These are phyloP conservation scores for Cladosporium colombiae DNA, from an alignment of 2,329 filamentous ascomycete genomes.

Conservation along the genomic window DNA sequence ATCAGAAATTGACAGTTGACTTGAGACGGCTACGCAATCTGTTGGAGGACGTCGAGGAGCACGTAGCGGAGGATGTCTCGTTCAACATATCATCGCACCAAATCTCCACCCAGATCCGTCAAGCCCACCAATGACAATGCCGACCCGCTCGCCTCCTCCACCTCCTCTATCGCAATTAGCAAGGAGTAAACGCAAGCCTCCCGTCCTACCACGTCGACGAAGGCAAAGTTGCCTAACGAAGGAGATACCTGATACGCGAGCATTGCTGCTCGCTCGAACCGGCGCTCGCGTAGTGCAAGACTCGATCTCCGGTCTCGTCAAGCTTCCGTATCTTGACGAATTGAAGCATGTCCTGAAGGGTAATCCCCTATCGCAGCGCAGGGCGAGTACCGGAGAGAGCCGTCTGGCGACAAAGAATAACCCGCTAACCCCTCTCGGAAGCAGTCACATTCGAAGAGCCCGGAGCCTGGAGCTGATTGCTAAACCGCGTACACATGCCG, in stretches of 20 bases:
- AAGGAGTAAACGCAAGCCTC: not conserved
- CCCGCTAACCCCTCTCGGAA: not conserved
- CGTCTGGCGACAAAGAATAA: not conserved
- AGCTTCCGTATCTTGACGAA: not conserved
- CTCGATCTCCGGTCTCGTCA: not conserved
- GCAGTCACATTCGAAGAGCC: not conserved
- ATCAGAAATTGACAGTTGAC: not conserved
- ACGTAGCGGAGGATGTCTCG: not conserved
- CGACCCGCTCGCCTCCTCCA: not conserved
- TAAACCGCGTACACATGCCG: not conserved
- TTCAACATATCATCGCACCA: not conserved
- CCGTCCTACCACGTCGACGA: not conserved
- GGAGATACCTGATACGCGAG: not conserved
- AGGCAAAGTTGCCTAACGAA: not conserved
- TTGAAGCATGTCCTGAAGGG: not conserved
- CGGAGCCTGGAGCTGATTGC: not conserved
- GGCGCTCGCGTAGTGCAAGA: not conserved
- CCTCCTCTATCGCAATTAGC: not conserved
- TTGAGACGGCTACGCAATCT: slow-evolving; percentile 4
- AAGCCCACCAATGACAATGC: not conserved
- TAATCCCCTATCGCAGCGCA: not conserved
- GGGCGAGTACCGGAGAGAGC: not conserved
- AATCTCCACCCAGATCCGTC: not conserved
- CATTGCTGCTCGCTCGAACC: not conserved
- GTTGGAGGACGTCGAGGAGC: slow-evolving; percentile 14